Conservation (phyloP, 2,329 filamentous ascomycete species). For the Xylariomycetidae sp. region DNA sequence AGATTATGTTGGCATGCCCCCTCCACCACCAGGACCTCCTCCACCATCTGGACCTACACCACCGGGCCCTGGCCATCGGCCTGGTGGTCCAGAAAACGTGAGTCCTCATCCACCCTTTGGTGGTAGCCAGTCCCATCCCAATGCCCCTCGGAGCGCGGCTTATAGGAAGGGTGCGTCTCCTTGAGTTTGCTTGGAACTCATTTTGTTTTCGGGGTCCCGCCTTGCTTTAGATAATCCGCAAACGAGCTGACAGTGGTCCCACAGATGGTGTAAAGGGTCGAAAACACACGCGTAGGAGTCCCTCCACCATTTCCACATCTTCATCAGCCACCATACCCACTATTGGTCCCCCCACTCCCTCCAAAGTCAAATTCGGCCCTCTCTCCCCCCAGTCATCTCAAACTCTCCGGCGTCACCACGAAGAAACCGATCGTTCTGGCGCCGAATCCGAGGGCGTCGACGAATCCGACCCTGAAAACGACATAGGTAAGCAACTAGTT, state of each 20-base stretch:
- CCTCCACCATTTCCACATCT: constrained; percentile 4
- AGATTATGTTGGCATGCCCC: constrained; percentile 20
- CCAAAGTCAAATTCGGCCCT: constrained; percentile 23
- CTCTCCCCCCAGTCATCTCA: constrained; percentile 27
- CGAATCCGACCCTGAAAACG: neutral
- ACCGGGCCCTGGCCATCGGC: constrained; percentile 13
- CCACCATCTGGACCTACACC: constrained; percentile 14
- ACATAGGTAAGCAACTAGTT: neutral
- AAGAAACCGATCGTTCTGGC: constrained; percentile 9
- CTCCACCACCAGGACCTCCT: constrained; percentile 21
- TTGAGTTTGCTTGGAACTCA: constrained; percentile 17
- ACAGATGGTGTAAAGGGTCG: constrained; percentile 20
- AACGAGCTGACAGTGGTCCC: too few relatives aligned
- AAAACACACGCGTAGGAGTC: too few relatives aligned
- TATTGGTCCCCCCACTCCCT: constrained; percentile 5
- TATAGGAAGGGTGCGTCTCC: constrained; percentile 30
- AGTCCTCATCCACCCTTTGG: constrained; percentile 22
- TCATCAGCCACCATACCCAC: constrained; percentile 5
- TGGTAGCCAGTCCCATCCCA: constrained; percentile 21
- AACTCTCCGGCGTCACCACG: constrained; percentile 21
- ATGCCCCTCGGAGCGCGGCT: constrained; percentile 23
- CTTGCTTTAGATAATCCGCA: too few relatives aligned
- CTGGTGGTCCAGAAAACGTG: constrained; percentile 31
- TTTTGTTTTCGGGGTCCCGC: neutral
- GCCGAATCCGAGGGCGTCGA: constrained; percentile 5